Conservation (phyloP, 2,329 filamentous ascomycete genomes). For the Fusarium compactum region DNA sequence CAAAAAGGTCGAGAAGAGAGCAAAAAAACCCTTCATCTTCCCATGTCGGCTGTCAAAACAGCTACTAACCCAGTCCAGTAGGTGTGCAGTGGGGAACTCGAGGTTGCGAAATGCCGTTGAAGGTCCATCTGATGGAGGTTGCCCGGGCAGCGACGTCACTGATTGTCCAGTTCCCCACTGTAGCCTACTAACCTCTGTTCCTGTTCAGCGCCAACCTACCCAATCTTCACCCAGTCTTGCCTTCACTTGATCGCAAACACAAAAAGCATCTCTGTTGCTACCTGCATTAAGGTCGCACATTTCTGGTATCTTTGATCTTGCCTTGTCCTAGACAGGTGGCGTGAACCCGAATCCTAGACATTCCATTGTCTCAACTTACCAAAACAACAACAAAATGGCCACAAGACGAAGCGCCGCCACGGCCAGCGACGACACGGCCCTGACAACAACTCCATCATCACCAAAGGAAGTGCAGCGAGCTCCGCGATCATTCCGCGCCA, state of each 20-base stretch:
- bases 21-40: slow-evolving; percentile 24
- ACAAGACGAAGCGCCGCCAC: slow-evolving; percentile 42
- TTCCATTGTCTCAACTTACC: slow-evolving; percentile 1
- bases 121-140: slow-evolving; percentile 34
- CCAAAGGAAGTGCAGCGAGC: slow-evolving; percentile 15
- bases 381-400: slow-evolving; percentile 30
- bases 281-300: slow-evolving; percentile 9
- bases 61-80: slow-evolving; percentile 31
- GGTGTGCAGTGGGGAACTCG: slow-evolving; percentile 13
- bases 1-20: not conserved
- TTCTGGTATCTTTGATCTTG: not conserved
- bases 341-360: not conserved
- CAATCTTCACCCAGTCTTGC: slow-evolving; percentile 7
- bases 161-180: slow-evolving; percentile 21
- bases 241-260: slow-evolving; percentile 21
- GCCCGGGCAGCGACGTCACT: slow-evolving; percentile 50
- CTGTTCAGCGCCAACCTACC: not conserved
- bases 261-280: not conserved
- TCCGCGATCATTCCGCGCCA: slow-evolving; percentile 31
- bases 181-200: not conserved
- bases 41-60: slow-evolving; percentile 21
- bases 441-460: slow-evolving; percentile 29
- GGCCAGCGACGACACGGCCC: slow-evolving; percentile 34
- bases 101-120: slow-evolving; percentile 8
- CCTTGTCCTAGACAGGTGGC: slow-evolving; percentile 16